Evolutionary conservation across 78 protist genomes (phyloP).

Genomic region (Thecamonas trahens): DNA sequence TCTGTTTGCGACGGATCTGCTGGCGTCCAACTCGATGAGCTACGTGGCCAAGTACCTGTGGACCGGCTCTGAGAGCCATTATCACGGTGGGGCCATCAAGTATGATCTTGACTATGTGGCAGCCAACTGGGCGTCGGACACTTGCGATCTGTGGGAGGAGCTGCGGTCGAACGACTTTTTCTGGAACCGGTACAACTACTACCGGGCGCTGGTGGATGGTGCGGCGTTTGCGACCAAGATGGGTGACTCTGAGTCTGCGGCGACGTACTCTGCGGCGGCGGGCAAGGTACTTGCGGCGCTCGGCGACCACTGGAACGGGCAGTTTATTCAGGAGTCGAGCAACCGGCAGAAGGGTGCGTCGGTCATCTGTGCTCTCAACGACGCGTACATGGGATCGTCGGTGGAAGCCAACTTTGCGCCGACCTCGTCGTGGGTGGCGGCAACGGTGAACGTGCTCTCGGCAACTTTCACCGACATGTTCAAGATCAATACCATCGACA

Average conservation of each 20-base stretch:
- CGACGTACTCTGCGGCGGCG: not conserved
- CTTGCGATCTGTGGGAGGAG: slow-evolving; percentile 18
- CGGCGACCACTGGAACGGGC: slow-evolving; percentile 3
- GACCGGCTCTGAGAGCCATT: not conserved
- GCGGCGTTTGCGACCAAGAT: not conserved
- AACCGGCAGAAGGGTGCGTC: slow-evolving; percentile 1
- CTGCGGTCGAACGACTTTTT: slow-evolving; percentile 2
- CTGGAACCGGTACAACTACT: not conserved
- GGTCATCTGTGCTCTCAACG: slow-evolving; percentile 4
- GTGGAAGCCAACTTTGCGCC: not conserved
- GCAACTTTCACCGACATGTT: not conserved
- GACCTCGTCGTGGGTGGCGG: not conserved
- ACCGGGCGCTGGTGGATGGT: not conserved
- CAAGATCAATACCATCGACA: not conserved
- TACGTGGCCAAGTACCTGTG: not conserved
- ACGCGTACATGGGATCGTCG: slow-evolving; percentile 2
- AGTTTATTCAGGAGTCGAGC: not conserved
- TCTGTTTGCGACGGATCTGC: not conserved
- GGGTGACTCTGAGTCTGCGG: not conserved
- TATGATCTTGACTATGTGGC: not conserved
- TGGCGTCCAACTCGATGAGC: not conserved
- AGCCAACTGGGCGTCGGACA: not conserved
- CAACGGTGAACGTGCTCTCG: not conserved
- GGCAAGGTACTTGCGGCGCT: not conserved
- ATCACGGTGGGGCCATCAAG: not conserved